Base-by-base conservation (phyloP, 1,284 basidiomycete species). In the Dichomitus squalens region DNA sequence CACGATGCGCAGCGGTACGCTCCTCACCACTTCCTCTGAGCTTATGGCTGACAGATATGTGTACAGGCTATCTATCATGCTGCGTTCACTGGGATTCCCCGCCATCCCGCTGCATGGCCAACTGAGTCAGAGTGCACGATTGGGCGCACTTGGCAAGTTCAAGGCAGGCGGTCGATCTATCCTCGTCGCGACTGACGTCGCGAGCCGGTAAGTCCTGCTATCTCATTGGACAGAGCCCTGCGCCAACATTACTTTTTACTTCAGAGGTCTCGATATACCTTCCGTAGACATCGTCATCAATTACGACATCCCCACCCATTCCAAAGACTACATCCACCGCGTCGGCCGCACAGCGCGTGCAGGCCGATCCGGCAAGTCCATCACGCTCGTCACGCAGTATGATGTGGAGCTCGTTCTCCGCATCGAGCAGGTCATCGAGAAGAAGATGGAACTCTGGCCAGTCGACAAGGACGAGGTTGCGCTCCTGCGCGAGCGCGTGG, bases 301-400 rank as follows among this genome's bases (percentile, higher is more conserved):
- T 75, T 99, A 94, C 73, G 96, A 99, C 73, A 92, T 98, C 61
- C 97, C 97, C 1, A 94, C 95, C 6, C 94, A 99, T 73, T 98
- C 96, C 27, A 99, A 99, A 78, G 97, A 99, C 74, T 99, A 99
- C 73, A 98, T 99, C 56, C 97, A 99, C 73, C 88, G 97, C 55
- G 97, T 99, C 18, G 97, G 97, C 34, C 87, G 97, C 62, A 99
- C 97, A 31, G 97, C 97, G 2, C 90, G 97, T 72, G 97, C 97
- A 0, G 97, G 97, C 14, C 86, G 97, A 40, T 87, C 93, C 1
- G 97, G 97, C 40, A 98, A 98, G 76, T 90, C 93, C 1, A 92
- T 99, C 65, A 98, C 97, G 11, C 82, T 99, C 21, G 95, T 98
- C 11, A 96, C 96, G 1, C 97, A 99, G 75, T 99, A 99, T 73